Conservation (phyloP, 306 rosid genomes). For the Neltuma alba region DNA sequence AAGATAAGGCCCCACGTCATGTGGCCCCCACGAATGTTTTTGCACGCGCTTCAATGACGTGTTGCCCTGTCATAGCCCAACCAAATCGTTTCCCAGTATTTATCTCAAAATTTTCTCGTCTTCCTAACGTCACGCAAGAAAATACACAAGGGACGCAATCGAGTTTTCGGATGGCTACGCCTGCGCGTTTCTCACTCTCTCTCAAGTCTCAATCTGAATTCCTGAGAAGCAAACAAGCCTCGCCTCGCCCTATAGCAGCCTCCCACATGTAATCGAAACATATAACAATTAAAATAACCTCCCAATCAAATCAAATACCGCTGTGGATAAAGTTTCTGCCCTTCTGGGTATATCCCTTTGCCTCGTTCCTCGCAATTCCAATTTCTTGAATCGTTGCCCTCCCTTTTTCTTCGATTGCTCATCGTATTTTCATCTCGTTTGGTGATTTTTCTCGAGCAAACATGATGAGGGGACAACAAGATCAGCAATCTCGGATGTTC, state of each 20-base stretch:
- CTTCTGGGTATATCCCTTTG: conserved; percentile 48
- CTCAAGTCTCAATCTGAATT: not conserved
- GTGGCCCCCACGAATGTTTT: conserved; percentile 8
- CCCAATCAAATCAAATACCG: conserved; percentile 27
- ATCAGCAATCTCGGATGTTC: conserved; percentile 60
- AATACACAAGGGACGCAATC: not conserved
- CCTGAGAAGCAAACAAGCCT: conserved; percentile 36
- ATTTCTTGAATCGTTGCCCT: not conserved
- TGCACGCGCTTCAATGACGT: conserved; percentile 18
- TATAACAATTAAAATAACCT: not conserved
- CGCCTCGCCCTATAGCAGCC: conserved; percentile 11
- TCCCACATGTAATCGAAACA: conserved; percentile 29
- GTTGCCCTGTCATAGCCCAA: conserved; percentile 4
- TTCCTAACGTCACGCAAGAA: conserved; percentile 30
- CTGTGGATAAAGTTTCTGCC: conserved; percentile 36
- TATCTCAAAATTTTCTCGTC: conserved; percentile 5
- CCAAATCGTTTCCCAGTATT: not conserved
- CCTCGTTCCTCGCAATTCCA: conserved; percentile 39
- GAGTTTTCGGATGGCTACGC: not conserved
- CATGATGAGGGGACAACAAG: conserved; percentile 57
- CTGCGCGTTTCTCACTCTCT: not conserved
- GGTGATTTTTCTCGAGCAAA: not conserved
- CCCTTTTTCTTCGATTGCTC: not conserved
- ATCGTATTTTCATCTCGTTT: not conserved
- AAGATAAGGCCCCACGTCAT: conserved; percentile 58